phyloP scores from a whole-genome alignment of 2,329 filamentous ascomycete genomes.

The Aspergillus fructus region DNA sequence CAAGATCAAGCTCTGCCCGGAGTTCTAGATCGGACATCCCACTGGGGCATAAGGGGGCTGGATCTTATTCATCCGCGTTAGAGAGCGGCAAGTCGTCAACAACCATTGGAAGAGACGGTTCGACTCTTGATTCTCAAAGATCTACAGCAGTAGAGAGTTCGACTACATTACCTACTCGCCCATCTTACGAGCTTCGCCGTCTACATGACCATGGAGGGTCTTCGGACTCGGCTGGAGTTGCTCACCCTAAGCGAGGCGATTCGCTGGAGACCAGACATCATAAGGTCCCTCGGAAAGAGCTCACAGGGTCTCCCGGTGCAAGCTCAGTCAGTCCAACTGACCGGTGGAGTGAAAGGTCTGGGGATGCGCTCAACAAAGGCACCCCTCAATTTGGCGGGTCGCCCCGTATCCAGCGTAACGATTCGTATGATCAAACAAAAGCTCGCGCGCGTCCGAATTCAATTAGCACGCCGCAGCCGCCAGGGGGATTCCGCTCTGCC shows the following conservation, averaged over 20 bases:
- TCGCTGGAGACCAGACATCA: constrained; percentile 55
- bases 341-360: constrained; percentile 28
- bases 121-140: constrained; percentile 30
- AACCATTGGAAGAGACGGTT: constrained; percentile 33
- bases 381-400: constrained; percentile 46
- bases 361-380: constrained; percentile 41
- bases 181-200: constrained; percentile 59
- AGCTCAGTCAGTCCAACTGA: constrained; percentile 35
- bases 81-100: constrained; percentile 26
- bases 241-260: constrained; percentile 58
- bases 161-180: constrained; percentile 45
- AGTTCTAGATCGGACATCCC: constrained; percentile 43
- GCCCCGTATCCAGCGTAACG: constrained; percentile 50
- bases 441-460: constrained; percentile 49
- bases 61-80: constrained; percentile 39
- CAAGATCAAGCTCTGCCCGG: constrained; percentile 49
- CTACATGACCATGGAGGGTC: constrained; percentile 52
- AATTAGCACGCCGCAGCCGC: constrained; percentile 40
- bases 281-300: constrained; percentile 65
- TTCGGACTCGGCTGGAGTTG: constrained; percentile 41
- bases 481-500: constrained; percentile 34
- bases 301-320: constrained; percentile 39
- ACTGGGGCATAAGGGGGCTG: constrained; percentile 41
- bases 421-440: constrained; percentile 33
- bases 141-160: constrained; percentile 22